Percentiles rank a stretch among this genome's conserved stretches.
phyloP scores from a whole-genome alignment of 139 green algal species.

The Chlorella sp. region DNA sequence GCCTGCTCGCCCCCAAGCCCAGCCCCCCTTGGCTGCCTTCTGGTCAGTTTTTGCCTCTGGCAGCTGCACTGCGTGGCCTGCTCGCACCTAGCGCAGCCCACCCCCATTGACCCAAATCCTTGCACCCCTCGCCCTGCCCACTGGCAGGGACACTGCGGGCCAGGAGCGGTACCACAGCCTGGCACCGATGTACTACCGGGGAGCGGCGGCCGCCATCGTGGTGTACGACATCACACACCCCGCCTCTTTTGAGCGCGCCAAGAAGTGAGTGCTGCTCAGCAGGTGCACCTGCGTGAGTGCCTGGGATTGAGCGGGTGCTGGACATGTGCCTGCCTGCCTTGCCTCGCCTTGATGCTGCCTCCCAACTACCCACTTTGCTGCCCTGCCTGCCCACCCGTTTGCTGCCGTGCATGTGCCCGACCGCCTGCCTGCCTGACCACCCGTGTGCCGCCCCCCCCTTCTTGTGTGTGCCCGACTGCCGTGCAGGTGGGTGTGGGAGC shows the following conservation, averaged over 20 bases:
- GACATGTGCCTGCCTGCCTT: neutral
- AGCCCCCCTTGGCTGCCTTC: no score
- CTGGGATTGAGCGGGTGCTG: no score
- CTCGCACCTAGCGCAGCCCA: no score
- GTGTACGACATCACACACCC: slow-evolving; percentile 86
- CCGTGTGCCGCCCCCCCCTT: neutral
- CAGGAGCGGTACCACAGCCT: slow-evolving; percentile 99
- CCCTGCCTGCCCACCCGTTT: no score
- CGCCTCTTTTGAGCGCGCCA: slow-evolving; percentile 92
- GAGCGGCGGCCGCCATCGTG: slow-evolving; percentile 95
- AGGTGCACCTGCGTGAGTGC: neutral
- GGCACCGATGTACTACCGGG: slow-evolving; percentile 99
- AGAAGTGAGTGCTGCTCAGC: slow-evolving; percentile 69
- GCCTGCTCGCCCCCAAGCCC: no score
- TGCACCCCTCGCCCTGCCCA: no score
- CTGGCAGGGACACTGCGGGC: slow-evolving; percentile 95
- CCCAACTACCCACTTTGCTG: no score
- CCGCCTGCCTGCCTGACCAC: neutral
- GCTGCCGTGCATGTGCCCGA: neutral
- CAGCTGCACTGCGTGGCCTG: neutral
- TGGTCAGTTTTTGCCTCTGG: no score
- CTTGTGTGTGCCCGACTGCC: neutral
- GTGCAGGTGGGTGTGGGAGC: slow-evolving; percentile 72
- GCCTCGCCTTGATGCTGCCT: no score
- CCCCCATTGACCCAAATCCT: neutral